Evolutionary conservation across 345 rosid species (phyloP).

Genomic region (Populus alba): DNA sequence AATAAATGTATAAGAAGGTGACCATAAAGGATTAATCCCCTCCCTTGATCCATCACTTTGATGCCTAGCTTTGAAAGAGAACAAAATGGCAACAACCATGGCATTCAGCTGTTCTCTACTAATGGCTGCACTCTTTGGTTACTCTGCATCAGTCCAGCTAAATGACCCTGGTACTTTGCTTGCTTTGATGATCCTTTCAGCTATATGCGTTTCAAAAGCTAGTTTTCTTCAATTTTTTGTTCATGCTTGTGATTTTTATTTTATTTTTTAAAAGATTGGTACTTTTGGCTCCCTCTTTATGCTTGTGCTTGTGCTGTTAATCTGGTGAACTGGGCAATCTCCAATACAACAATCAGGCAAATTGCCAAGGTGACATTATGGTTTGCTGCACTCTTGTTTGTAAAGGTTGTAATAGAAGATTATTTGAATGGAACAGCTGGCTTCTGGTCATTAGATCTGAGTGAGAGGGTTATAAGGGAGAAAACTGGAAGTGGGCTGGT

Average conservation of each 20-base stretch:
- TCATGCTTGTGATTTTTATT: not conserved
- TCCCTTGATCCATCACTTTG: not conserved
- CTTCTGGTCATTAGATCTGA: slow-evolving; percentile 58
- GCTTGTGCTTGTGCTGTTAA: slow-evolving; percentile 54
- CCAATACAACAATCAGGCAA: slow-evolving; percentile 20
- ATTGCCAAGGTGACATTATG: slow-evolving; percentile 30
- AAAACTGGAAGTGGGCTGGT: slow-evolving; percentile 79
- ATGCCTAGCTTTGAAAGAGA: not conserved
- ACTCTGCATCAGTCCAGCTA: slow-evolving; percentile 76
- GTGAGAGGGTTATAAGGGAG: slow-evolving; percentile 67
- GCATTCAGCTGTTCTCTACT: slow-evolving; percentile 41
- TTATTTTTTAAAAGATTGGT: slow-evolving; percentile 53
- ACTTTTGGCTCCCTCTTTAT: slow-evolving; percentile 78
- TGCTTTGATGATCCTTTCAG: not conserved
- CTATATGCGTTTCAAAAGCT: not conserved
- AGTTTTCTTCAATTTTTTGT: not conserved
- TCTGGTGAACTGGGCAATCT: slow-evolving; percentile 33
- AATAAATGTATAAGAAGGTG: slow-evolving; percentile 11
- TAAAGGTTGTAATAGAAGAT: slow-evolving; percentile 54
- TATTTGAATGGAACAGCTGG: slow-evolving; percentile 33
- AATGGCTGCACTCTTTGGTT: slow-evolving; percentile 69
- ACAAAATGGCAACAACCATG: slow-evolving; percentile 13
- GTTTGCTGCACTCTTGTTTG: slow-evolving; percentile 48
- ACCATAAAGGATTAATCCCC: slow-evolving; percentile 2
- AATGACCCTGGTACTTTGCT: slow-evolving; percentile 60